Conservation (phyloP, 768 basidiomycete genomes). For the Pisolithus marmoratus region DNA sequence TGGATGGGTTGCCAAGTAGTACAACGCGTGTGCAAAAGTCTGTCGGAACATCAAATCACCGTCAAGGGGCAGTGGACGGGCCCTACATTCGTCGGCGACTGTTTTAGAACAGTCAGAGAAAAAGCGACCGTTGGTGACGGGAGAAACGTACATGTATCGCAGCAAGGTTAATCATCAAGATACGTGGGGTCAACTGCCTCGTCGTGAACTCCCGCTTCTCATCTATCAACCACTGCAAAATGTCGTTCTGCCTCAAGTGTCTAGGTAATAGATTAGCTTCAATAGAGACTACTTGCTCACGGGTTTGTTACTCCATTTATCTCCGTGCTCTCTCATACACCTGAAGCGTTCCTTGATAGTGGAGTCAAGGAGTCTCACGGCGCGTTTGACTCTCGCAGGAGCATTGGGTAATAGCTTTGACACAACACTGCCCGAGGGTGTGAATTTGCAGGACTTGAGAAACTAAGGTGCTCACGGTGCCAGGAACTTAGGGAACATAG, state of each 20-base stretch:
- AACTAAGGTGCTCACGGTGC: constrained; percentile 20
- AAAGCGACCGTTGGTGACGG: neutral
- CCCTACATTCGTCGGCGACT: neutral
- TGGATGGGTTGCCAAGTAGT: constrained; percentile 31
- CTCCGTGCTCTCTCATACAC: constrained; percentile 17
- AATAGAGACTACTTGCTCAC: constrained; percentile 19
- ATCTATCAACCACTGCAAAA: neutral
- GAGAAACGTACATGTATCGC: constrained; percentile 11
- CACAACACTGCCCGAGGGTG: constrained; percentile 10
- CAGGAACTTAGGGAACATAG: constrained; percentile 28
- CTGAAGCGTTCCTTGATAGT: constrained; percentile 25
- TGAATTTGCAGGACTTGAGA: neutral
- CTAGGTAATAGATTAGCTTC: constrained; percentile 9
- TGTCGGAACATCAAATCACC: constrained; percentile 2
- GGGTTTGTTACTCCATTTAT: constrained; percentile 26
- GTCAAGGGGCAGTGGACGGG: neutral
- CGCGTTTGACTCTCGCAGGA: neutral
- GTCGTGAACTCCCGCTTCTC: neutral
- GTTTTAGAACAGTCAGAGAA: neutral
- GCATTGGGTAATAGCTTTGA: constrained; percentile 9
- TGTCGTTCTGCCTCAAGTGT: neutral
- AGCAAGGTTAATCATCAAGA: neutral
- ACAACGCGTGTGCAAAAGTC: constrained; percentile 31
- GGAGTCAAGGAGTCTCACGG: constrained; percentile 18
- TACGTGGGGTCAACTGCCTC: neutral